These are phyloP conservation scores for Sporothrix brasiliensis DNA, from an alignment of 2,329 filamentous ascomycete species.

Conservation along the genomic window DNA sequence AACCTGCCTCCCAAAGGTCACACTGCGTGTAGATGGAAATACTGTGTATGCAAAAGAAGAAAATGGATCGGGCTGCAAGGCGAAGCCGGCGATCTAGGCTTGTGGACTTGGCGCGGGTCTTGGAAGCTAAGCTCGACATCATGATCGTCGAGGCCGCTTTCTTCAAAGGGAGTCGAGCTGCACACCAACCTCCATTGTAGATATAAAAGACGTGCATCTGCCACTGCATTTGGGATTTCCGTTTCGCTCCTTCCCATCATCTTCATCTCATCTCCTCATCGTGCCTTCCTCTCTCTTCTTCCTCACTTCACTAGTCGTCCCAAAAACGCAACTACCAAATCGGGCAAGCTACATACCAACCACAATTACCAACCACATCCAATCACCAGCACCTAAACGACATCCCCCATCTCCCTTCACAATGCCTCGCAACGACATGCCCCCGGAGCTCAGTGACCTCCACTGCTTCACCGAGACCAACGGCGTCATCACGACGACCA, in stretches of 20 bases:
- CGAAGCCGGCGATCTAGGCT: background rate
- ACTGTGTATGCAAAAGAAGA: background rate
- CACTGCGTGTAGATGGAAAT: background rate
- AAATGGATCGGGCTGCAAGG: background rate
- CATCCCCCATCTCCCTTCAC: background rate
- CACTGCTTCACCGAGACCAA: slow-evolving; percentile 60
- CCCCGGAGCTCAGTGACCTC: slow-evolving; percentile 45
- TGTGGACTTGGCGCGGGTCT: slow-evolving; percentile 11
- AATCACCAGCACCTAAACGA: too few species aligned
- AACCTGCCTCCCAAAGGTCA: background rate
- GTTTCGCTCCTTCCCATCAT: background rate
- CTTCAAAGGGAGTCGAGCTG: background rate
- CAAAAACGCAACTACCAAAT: slow-evolving; percentile 21
- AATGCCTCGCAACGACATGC: slow-evolving; percentile 33
- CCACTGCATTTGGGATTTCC: background rate
- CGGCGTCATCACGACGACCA: slow-evolving; percentile 64
- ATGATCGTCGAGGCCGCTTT: slow-evolving; percentile 6
- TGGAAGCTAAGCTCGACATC: background rate
- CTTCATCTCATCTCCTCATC: too few species aligned
- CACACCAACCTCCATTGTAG: background rate
- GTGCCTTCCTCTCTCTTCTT: background rate
- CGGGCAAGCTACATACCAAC: slow-evolving; percentile 14
- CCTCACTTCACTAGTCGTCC: background rate
- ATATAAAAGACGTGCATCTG: slow-evolving; percentile 21
- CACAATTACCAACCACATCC: background rate